Evolutionary conservation across 768 basidiomycete species (phyloP).

Genomic region (Melanogaster broomeanus): DNA sequence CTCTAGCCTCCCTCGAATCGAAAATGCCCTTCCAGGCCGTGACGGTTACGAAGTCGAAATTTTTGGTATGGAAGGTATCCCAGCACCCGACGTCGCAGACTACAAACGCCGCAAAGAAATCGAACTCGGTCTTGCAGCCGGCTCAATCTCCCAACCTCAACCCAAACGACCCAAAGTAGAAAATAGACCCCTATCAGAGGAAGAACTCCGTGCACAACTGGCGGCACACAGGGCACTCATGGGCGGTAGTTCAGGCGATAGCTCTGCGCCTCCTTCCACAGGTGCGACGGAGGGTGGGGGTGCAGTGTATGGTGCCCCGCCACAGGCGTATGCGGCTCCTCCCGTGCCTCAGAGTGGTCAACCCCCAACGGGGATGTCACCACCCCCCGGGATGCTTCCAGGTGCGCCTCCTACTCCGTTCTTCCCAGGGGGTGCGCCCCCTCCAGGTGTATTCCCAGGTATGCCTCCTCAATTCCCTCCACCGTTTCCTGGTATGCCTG

Average conservation of each 20-base stretch:
- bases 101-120: constrained; percentile 96
- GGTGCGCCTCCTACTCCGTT: constrained; percentile 46
- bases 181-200: constrained; percentile 75
- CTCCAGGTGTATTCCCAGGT: constrained; percentile 41
- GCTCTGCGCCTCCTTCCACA: constrained; percentile 32
- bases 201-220: constrained; percentile 82
- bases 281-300: constrained; percentile 43
- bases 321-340: constrained; percentile 63
- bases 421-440: constrained; percentile 38
- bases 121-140: constrained; percentile 83
- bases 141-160: constrained; percentile 78
- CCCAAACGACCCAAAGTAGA: constrained; percentile 81
- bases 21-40: constrained; percentile 93
- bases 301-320: constrained; percentile 72
- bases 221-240: constrained; percentile 91
- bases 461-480: constrained; percentile 39
- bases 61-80: constrained; percentile 99
- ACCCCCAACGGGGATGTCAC: constrained; percentile 33
- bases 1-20: constrained; percentile 78
- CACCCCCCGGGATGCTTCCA: constrained; percentile 42
- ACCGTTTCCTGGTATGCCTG: constrained; percentile 46
- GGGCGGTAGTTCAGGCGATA: constrained; percentile 53
- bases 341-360: constrained; percentile 37
- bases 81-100: constrained; percentile 90
- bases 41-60: constrained; percentile 99